Conservation (phyloP, 495 filamentous ascomycete genomes). For the Emericellopsis terricola region DNA sequence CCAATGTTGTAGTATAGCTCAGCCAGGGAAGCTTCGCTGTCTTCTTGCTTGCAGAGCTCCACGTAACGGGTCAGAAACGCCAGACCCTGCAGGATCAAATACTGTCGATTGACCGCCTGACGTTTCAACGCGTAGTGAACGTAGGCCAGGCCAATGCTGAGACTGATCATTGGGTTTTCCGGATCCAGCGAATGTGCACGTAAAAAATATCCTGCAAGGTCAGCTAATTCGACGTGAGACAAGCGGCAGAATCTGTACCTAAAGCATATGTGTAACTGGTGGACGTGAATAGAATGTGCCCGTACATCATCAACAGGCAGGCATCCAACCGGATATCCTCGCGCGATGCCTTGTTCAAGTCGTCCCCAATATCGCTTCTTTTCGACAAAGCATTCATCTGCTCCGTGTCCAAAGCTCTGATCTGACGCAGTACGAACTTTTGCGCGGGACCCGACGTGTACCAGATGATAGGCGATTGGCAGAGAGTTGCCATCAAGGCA, state of each 20-base stretch:
- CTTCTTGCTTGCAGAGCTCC: constrained; percentile 24
- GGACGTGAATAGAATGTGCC: constrained; percentile 64
- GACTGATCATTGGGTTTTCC: constrained; percentile 54
- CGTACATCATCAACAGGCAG: constrained; percentile 69
- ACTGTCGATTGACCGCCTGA: constrained; percentile 77
- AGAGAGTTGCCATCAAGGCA: constrained; percentile 47
- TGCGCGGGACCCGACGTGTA: constrained; percentile 46
- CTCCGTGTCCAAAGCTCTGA: constrained; percentile 64
- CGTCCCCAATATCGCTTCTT: constrained; percentile 6
- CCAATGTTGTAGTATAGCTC: constrained; percentile 87
- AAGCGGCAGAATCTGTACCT: constrained; percentile 22
- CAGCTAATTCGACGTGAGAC: too few species aligned
- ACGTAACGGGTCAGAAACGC: constrained; percentile 69
- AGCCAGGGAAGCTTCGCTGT: constrained; percentile 24
- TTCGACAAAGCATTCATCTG: constrained; percentile 17
- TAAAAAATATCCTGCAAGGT: constrained; percentile 65
- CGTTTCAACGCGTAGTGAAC: constrained; percentile 75
- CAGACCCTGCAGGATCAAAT: constrained; percentile 65
- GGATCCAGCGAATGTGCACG: constrained; percentile 69
- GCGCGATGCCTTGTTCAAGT: constrained; percentile 6
- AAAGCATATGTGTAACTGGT: constrained; percentile 67
- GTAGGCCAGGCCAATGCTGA: constrained; percentile 57
- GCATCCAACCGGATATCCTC: constrained; percentile 27
- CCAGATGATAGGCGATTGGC: constrained; percentile 36
- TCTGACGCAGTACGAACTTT: constrained; percentile 77